A percentile compares a stretch with the other conserved stretches of the same genome.
Conservation (phyloP, 306 rosid species). For the Ormosia semicastrata region DNA sequence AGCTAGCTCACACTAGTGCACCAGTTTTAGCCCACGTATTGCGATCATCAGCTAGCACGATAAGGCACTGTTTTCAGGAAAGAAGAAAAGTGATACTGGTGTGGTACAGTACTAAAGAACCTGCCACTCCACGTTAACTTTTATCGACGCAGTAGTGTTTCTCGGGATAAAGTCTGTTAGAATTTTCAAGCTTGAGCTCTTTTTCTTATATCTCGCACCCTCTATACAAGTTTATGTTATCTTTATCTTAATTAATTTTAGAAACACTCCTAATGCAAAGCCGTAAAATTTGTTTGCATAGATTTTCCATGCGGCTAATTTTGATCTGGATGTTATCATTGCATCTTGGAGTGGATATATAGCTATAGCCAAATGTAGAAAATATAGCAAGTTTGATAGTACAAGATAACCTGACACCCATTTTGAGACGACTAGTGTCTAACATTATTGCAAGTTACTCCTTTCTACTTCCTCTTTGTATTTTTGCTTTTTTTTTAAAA, state of each 20-base stretch:
- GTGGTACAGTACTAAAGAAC: neutral
- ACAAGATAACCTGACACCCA: too few relatives aligned
- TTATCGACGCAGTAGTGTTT: neutral
- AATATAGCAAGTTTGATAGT: neutral
- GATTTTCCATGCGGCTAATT: neutral
- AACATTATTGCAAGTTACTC: too few relatives aligned
- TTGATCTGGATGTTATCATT: too few relatives aligned
- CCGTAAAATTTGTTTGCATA: too few relatives aligned
- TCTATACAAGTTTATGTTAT: neutral
- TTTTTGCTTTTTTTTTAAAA: too few relatives aligned
- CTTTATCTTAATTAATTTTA: neutral
- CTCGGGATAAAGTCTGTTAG: neutral
- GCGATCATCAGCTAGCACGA: neutral
- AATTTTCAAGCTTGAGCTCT: neutral
- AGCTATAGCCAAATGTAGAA: neutral
- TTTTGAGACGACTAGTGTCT: too few relatives aligned
- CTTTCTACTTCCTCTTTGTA: too few relatives aligned
- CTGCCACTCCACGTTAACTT: slow-evolving; percentile 10
- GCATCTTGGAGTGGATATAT: too few relatives aligned
- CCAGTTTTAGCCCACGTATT: neutral
- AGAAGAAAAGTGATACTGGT: neutral
- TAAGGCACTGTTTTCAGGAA: neutral
- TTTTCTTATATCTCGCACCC: neutral
- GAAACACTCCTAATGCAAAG: too few relatives aligned
- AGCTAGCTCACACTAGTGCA: neutral